Base-by-base conservation (phyloP, 768 basidiomycete genomes). In the Clitopilus passeckerianus region DNA sequence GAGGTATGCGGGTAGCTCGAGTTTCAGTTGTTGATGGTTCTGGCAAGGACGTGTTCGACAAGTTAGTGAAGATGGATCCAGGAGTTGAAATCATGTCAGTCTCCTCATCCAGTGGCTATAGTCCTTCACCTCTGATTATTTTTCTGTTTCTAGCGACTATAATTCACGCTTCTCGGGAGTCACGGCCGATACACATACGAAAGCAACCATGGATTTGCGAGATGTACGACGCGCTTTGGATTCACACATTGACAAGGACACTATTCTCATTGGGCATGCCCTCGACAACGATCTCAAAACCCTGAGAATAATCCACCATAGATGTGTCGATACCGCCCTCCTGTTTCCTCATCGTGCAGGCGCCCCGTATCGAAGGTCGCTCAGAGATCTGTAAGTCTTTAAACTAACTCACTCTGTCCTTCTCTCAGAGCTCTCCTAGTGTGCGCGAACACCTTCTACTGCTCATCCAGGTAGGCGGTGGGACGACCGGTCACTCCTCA, bases 241-340 rank as follows among this genome's bases (percentile, higher is more conserved):
- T 61, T 71, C 77, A 15, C 77, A 91, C 67, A 87, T 98, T 57
- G 86, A 87, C 57, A 75, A 86, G 14, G 77, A 90, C 8, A 98
- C 96, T 0, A 87, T 98, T 63, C 75, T 98, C 34, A 87, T 98
- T 57, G 96, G 96, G 1, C 90, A 91, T 72, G 91, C 88, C 0
- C 79, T 98, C 18, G 96, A 98, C 62, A 98, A 98, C 70, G 97
- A 99, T 69, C 75, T 99, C 63, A 91, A 89, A 70, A 89, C 96
- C 7, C 74, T 99, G 62, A 82, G 97, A 15, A 86, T 98, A 65
- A 74, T 98, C 1, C 97, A 99, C 70, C 80, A 83, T 60, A 83
- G 78, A 61, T 87, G 93, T 61, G 81, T 99, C 30, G 97, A 99
- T 67, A 98, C 97, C 0, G 89, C 86, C 0, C 75, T 90, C 15